Conservation (phyloP, 2,329 filamentous ascomycete genomes). For the Penicillium sp. region DNA sequence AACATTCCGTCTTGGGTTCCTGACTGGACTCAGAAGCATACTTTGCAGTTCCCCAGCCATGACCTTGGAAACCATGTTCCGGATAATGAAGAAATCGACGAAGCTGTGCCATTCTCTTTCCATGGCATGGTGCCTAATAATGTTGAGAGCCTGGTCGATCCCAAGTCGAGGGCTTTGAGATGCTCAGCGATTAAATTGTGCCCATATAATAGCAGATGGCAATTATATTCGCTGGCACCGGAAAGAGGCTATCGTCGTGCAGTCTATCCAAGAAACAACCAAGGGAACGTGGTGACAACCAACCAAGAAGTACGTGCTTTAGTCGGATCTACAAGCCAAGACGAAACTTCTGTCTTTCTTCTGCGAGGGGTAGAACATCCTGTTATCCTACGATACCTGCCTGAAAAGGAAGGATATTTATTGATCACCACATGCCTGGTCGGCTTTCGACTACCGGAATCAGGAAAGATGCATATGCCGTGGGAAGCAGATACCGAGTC, state of each 20-base stretch:
- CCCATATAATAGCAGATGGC: not conserved
- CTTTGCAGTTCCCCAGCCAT: not conserved
- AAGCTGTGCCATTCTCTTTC: not conserved
- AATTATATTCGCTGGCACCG: too few relatives aligned
- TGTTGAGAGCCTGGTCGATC: not conserved
- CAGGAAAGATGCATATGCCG: not conserved
- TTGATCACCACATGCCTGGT: not conserved
- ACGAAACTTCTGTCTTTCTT: not conserved
- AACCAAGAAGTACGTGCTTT: not conserved
- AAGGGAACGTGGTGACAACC: not conserved
- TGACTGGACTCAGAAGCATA: not conserved
- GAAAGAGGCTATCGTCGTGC: not conserved
- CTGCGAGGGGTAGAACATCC: not conserved
- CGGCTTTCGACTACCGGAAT: not conserved
- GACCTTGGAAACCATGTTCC: not conserved
- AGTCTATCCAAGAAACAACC: not conserved
- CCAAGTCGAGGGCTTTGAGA: not conserved
- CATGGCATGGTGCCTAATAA: not conserved
- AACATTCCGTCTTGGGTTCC: slow-evolving; percentile 1
- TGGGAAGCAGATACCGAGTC: not conserved
- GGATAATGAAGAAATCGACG: not conserved
- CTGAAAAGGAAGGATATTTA: not conserved
- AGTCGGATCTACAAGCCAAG: not conserved
- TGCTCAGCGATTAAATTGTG: not conserved
- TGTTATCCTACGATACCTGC: not conserved